Conservation (phyloP, 2,329 filamentous ascomycete species). For the Pyricularia grisea region DNA sequence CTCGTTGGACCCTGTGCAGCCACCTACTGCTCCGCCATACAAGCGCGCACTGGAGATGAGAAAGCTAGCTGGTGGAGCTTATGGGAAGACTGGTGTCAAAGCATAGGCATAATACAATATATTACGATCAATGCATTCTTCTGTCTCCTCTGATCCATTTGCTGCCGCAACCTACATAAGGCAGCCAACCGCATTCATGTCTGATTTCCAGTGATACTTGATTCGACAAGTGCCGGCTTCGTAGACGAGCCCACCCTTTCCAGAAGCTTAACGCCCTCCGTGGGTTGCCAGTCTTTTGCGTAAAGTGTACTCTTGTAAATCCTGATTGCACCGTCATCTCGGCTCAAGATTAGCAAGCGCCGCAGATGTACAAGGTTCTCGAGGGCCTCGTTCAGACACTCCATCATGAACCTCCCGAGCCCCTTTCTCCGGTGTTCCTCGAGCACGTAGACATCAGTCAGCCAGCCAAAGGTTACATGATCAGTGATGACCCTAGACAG, state of each 20-base stretch:
- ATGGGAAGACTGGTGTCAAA: constrained; percentile 54
- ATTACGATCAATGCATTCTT: constrained; percentile 5
- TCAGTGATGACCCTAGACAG: constrained; percentile 60
- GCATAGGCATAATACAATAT: constrained; percentile 8
- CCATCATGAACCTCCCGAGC: constrained; percentile 56
- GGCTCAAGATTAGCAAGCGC: constrained; percentile 45
- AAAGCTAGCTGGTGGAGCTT: constrained; percentile 65
- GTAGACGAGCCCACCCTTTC: constrained; percentile 27
- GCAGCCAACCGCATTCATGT: not conserved
- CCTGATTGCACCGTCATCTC: constrained; percentile 18
- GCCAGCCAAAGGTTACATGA: constrained; percentile 56
- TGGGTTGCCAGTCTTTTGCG: constrained; percentile 17
- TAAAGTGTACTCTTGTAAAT: constrained; percentile 40
- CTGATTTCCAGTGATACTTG: not conserved
- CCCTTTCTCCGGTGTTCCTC: constrained; percentile 50
- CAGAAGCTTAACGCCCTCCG: constrained; percentile 18
- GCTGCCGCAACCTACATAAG: no score
- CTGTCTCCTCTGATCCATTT: not conserved
- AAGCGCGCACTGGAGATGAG: constrained; percentile 81
- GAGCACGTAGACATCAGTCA: constrained; percentile 60
- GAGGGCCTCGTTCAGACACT: constrained; percentile 47
- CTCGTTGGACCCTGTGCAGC: constrained; percentile 85
- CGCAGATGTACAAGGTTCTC: constrained; percentile 50
- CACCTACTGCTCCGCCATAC: constrained; percentile 92
- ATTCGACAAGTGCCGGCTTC: constrained; percentile 12